Percentiles rank a stretch among this genome's conserved stretches.
phyloP scores from a whole-genome alignment of 129 eudicot species.

The Daucus carota region DH1_v3.0 NC_030381.2:48500501-48501000 shows the following conservation, averaged over 20 bases:
- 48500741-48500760: constrained; percentile 26
- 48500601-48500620: not conserved
- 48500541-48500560: not conserved
- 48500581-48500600: not conserved
- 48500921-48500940: not conserved
- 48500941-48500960: not conserved
- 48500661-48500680: not conserved
- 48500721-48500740: not conserved
- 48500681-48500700: not conserved
- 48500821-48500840: constrained; percentile 53
- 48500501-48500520: not conserved
- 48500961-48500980: not conserved
- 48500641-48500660: not conserved
- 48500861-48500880: not conserved
- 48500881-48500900: not conserved
- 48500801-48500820: constrained; percentile 70
- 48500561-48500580: not conserved
- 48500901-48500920: not conserved
- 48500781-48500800: constrained; percentile 91
- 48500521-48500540: not conserved
- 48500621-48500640: not conserved
- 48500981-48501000: not conserved
- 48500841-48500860: not conserved
- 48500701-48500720: not conserved
- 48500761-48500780: constrained; percentile 64